Evolutionary conservation across 2,329 filamentous ascomycete genomes (phyloP).

Genomic region (Alternaria solani): DNA sequence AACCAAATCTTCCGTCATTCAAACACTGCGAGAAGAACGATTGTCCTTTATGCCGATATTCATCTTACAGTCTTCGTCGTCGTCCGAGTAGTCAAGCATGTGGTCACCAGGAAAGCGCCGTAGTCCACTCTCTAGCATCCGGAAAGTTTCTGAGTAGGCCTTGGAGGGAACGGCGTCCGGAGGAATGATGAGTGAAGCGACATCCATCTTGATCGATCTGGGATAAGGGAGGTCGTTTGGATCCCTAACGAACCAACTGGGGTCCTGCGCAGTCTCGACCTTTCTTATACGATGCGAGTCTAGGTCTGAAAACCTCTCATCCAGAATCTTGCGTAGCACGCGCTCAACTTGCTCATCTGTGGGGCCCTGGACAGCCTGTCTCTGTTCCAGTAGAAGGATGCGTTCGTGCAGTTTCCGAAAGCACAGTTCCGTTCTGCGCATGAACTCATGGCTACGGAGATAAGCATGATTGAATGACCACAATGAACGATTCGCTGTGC

Average conservation of each 20-base stretch:
- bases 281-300: constrained; percentile 16
- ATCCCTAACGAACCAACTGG: constrained; percentile 30
- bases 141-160: constrained; percentile 37
- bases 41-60: background rate
- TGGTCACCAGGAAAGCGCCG: constrained; percentile 25
- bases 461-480: constrained; percentile 13
- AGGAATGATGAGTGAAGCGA: constrained; percentile 35
- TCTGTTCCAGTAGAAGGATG: constrained; percentile 36
- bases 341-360: constrained; percentile 48
- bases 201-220: constrained; percentile 31
- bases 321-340: constrained; percentile 46
- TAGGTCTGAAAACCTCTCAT: constrained; percentile 38
- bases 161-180: constrained; percentile 41
- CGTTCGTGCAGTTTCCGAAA: constrained; percentile 42
- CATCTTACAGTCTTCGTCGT: constrained; percentile 8
- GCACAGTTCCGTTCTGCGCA: constrained; percentile 41
- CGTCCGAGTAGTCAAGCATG: constrained; percentile 2
- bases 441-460: constrained; percentile 35
- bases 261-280: constrained; percentile 21
- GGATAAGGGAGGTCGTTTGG: constrained; percentile 16
- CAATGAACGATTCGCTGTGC: constrained; percentile 3
- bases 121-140: constrained; percentile 37
- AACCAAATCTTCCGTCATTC: background rate
- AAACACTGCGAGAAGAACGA: constrained; percentile 11
- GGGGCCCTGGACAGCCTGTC: constrained; percentile 30